Conservation (phyloP, 495 filamentous ascomycete genomes). For the Rhypophila decipiens region DNA sequence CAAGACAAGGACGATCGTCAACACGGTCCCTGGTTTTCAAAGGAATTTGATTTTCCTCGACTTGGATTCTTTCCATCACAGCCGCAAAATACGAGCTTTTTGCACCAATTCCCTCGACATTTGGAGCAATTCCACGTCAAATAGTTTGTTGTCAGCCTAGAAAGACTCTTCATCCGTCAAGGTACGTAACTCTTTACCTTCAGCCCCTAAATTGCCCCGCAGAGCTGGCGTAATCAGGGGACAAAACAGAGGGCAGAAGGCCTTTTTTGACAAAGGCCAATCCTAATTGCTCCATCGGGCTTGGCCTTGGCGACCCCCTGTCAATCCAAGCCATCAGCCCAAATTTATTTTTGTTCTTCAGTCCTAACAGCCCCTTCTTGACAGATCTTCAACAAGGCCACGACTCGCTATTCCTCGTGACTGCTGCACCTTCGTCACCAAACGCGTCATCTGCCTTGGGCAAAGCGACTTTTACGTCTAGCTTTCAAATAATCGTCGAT, state of each 20-base stretch:
- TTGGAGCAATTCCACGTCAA: not conserved
- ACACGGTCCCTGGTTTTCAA: not conserved
- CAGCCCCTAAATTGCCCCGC: not conserved
- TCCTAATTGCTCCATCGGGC: not conserved
- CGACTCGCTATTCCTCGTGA: not conserved
- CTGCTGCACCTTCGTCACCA: not conserved
- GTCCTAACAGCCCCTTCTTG: slow-evolving; percentile 17
- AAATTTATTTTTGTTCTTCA: slow-evolving; percentile 17
- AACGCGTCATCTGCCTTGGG: not conserved
- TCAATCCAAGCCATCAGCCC: too few species aligned
- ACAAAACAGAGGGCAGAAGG: not conserved
- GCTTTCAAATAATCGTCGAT: not conserved
- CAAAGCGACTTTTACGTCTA: not conserved
- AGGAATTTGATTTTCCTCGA: too few species aligned
- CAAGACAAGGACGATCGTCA: too few species aligned
- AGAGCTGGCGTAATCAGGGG: not conserved
- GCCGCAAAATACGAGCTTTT: too few species aligned
- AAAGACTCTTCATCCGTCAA: not conserved
- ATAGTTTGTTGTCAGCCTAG: not conserved
- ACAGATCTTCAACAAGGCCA: slow-evolving; percentile 20
- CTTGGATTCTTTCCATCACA: too few species aligned
- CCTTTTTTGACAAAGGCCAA: not conserved
- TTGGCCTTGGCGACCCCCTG: not conserved
- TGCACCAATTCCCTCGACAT: not conserved
- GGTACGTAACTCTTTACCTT: not conserved